Evolutionary conservation across 2,329 filamentous ascomycete species (phyloP).

Genomic region (Xylariaceae sp.): DNA sequence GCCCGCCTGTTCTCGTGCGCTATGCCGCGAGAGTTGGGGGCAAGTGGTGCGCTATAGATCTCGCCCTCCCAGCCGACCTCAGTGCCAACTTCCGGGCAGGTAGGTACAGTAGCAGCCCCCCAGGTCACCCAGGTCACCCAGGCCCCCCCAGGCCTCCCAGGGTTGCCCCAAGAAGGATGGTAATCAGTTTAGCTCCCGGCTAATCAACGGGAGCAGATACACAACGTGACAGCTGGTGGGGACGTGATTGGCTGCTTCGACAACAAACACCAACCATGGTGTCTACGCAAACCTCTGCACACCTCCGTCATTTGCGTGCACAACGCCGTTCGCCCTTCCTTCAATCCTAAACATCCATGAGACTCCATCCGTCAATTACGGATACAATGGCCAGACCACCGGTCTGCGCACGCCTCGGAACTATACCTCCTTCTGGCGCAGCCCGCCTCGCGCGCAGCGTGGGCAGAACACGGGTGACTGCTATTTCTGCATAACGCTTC

Average conservation of each 20-base stretch:
- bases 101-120: too few relatives aligned
- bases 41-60: too few relatives aligned
- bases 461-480: not conserved
- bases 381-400: not conserved
- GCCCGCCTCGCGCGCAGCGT: not conserved
- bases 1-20: too few relatives aligned
- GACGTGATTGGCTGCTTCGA: slow-evolving; percentile 14
- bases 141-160: not conserved
- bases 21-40: too few relatives aligned
- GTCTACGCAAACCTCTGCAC: slow-evolving; percentile 1
- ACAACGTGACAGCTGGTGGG: slow-evolving; percentile 16
- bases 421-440: not conserved
- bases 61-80: too few relatives aligned
- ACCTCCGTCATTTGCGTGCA: not conserved
- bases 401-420: not conserved
- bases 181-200: slow-evolving; percentile 14
- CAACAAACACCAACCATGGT: not conserved
- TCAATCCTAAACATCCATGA: not conserved
- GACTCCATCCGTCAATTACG: not conserved
- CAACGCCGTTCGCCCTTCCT: not conserved
- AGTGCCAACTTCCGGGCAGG: too few relatives aligned
- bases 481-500: not conserved
- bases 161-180: not conserved
- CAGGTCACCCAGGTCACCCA: not conserved
- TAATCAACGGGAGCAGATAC: slow-evolving; percentile 16